Base-by-base conservation (phyloP, 1,139 yeast species). In the Diutina ranongensis region DNA sequence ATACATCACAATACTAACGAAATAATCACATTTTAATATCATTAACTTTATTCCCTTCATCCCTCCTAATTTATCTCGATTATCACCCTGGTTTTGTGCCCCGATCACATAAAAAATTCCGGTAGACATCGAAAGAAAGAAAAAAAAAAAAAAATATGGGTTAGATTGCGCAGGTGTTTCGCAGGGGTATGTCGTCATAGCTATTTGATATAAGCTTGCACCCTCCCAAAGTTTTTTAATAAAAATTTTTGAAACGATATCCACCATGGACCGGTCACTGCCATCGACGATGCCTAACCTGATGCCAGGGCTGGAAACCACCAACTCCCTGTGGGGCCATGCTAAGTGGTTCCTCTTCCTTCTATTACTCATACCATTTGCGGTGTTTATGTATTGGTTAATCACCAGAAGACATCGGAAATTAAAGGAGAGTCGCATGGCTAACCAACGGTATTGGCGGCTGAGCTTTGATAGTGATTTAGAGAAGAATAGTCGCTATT, bases 261-360 rank as follows among this genome's bases (percentile, higher is more conserved):
- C 15, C 34, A 31, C 4, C 12, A 35, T 35, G 40, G 40, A 35
- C 18, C 40, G 40, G 27, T 35, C 40, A 13, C 22, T 22, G 25
- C 40, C 40, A 3, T 19, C 40, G 12, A 21, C 40, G 10, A 22
- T 35, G 27, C 40, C 40, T 28, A 35, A 35, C 40, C 22, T 22
- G 40, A 35, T 38, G 42, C 32, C 42, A 18, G 42, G 42, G 3
- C 42, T 38, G 42, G 42, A 38, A 18, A 15, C 42, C 15, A 25
- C 32, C 21, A 25, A 25, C 15, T 7, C 20, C 21, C 19, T 16
- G 32, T 38, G 42, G 42, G 20, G 22, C 28, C 31, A 22, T 12
- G 19, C 28, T 13, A 22, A 15, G 33, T 38, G 42, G 42, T 38
- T 38, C n/a, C 42, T 38, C 19, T 25, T 38, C n/a, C 42, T 38